phyloP scores from a whole-genome alignment of 2,329 filamentous ascomycete species.

The Talaromyces sp. region DNA sequence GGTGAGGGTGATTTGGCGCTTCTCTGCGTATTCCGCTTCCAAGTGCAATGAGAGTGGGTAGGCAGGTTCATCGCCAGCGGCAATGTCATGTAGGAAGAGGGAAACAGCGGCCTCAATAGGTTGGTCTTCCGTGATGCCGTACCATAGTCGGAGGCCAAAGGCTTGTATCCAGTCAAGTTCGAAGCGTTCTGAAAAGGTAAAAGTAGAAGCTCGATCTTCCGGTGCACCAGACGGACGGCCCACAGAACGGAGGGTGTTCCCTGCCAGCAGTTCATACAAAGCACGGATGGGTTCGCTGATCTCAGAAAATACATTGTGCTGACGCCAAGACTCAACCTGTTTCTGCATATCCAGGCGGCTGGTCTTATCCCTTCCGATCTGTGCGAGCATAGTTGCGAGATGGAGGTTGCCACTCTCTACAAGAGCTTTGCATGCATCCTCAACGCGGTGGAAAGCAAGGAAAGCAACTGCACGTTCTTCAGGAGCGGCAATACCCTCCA shows the following conservation, averaged over 20 bases:
- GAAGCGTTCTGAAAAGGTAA: slow-evolving; percentile 78
- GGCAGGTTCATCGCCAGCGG: slow-evolving; percentile 61
- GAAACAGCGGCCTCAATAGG: slow-evolving; percentile 66
- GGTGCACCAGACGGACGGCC: slow-evolving; percentile 64
- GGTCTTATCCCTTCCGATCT: slow-evolving; percentile 67
- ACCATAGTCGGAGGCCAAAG: slow-evolving; percentile 89
- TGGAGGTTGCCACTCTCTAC: slow-evolving; percentile 71
- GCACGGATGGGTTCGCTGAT: slow-evolving; percentile 78
- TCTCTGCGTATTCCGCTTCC: slow-evolving; percentile 51
- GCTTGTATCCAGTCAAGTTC: slow-evolving; percentile 88
- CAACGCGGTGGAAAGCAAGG: slow-evolving; percentile 70
- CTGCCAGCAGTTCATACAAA: slow-evolving; percentile 81
- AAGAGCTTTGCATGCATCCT: slow-evolving; percentile 76
- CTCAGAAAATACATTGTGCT: slow-evolving; percentile 77
- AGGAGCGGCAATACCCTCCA: slow-evolving; percentile 56
- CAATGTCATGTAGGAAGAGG: slow-evolving; percentile 67
- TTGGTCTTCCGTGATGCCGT: slow-evolving; percentile 64
- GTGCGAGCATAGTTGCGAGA: slow-evolving; percentile 75
- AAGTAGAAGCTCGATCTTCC: slow-evolving; percentile 75
- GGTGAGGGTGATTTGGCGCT: slow-evolving; percentile 57
- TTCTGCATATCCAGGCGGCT: slow-evolving; percentile 68
- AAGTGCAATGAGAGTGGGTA: slow-evolving; percentile 67
- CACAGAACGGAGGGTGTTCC: slow-evolving; percentile 77
- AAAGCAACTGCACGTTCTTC: slow-evolving; percentile 82
- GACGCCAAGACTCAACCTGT: slow-evolving; percentile 79